These are phyloP conservation scores for Colletotrichum trifolii DNA, from an alignment of 2,329 filamentous ascomycete genomes.

Conservation along the genomic window DNA sequence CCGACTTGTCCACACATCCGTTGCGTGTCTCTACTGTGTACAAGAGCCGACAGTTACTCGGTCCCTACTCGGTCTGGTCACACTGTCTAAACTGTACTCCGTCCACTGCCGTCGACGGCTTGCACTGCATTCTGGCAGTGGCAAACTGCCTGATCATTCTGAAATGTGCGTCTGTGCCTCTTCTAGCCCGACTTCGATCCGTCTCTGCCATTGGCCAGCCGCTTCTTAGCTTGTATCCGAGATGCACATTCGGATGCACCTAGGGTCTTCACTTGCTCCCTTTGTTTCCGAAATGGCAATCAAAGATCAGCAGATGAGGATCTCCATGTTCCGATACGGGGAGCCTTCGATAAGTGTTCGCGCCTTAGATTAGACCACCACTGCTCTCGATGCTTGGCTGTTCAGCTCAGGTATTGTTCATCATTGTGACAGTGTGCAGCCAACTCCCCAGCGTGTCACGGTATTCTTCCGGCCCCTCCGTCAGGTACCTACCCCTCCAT, in stretches of 20 bases:
- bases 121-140: slow-evolving; percentile 22
- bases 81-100: background rate
- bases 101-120: background rate
- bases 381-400: no score
- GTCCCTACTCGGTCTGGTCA: background rate
- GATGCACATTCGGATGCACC: slow-evolving; percentile 27
- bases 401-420: no score
- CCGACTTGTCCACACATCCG: background rate
- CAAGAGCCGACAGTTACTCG: no score
- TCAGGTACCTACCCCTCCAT: slow-evolving; percentile 1
- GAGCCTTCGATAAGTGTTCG: no score
- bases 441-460: slow-evolving; percentile 1
- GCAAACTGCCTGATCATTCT: slow-evolving; percentile 26
- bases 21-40: background rate
- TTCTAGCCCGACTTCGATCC: background rate
- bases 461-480: slow-evolving; percentile 1
- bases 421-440: background rate
- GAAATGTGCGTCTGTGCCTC: slow-evolving; percentile 7
- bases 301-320: background rate
- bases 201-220: slow-evolving; percentile 18
- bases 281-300: slow-evolving; percentile 13
- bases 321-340: no score
- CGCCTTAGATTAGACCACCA: no score
- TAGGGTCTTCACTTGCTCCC: slow-evolving; percentile 22
- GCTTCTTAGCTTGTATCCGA: slow-evolving; percentile 14